phyloP scores from a whole-genome alignment of 108 stramenopile genomes.

The Aurantiochytrium sp. region DNA sequence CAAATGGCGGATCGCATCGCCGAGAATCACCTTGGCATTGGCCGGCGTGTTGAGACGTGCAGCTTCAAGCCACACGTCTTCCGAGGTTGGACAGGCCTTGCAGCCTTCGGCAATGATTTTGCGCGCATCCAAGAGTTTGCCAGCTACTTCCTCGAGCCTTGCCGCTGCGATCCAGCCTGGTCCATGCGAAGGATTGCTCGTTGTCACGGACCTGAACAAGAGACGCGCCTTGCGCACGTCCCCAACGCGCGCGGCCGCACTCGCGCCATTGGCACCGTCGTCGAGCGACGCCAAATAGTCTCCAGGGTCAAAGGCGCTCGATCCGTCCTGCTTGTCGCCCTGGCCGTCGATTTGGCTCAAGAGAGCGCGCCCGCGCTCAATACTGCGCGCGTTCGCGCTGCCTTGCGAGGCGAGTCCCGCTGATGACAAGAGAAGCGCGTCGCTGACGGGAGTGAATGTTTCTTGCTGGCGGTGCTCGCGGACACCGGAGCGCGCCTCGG shows the following conservation, averaged over 20 bases:
- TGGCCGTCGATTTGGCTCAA: background rate
- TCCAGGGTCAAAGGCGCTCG: background rate
- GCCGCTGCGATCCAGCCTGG: slow-evolving; percentile 97
- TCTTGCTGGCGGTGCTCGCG: slow-evolving; percentile 76
- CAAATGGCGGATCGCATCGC: slow-evolving; percentile 42
- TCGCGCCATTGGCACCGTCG: background rate
- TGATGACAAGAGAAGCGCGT: slow-evolving; percentile 65
- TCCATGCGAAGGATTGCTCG: slow-evolving; percentile 93
- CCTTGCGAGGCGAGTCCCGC: background rate
- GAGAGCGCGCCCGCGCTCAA: background rate
- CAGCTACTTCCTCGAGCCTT: slow-evolving; percentile 88
- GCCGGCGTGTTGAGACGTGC: slow-evolving; percentile 74
- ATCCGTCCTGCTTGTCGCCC: background rate
- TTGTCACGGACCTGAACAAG: slow-evolving; percentile 77
- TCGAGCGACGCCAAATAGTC: background rate
- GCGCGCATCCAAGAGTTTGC: slow-evolving; percentile 79
- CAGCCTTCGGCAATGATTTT: slow-evolving; percentile 93
- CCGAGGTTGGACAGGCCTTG: slow-evolving; percentile 74
- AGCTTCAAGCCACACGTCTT: slow-evolving; percentile 98
- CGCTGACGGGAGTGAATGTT: slow-evolving; percentile 79
- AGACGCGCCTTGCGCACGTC: slow-evolving; percentile 91
- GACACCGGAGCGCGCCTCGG: slow-evolving; percentile 85
- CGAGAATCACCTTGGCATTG: slow-evolving; percentile 79
- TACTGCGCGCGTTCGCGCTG: background rate
- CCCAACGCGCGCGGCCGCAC: slow-evolving; percentile 67